Evolutionary conservation across 495 filamentous ascomycete genomes (phyloP).

Genomic region (Parathielavia hyrcaniae): DNA sequence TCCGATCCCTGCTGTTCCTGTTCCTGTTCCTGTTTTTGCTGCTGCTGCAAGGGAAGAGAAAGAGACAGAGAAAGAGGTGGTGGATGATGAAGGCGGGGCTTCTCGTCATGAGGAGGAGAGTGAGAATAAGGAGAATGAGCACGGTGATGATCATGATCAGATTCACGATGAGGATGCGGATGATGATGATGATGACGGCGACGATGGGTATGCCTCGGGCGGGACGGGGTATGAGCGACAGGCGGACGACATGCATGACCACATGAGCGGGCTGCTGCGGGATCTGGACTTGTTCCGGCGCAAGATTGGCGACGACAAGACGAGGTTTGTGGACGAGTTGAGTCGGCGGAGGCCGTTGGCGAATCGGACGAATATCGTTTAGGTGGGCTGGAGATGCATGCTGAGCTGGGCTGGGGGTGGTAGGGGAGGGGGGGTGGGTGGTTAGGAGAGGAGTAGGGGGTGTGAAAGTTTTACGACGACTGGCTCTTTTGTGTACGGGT

Average conservation of each 20-base stretch:
- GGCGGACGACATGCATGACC: slow-evolving; percentile 56
- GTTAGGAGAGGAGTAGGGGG: background rate
- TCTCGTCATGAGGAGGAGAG: slow-evolving; percentile 24
- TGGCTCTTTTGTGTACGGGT: background rate
- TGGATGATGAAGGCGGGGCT: slow-evolving; percentile 18
- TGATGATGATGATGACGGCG: slow-evolving; percentile 26
- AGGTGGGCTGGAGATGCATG: background rate
- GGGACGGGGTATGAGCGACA: slow-evolving; percentile 44
- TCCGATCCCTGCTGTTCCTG: slow-evolving; percentile 60
- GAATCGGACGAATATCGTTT: slow-evolving; percentile 23
- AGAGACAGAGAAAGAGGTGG: slow-evolving; percentile 29
- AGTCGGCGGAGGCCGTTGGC: slow-evolving; percentile 27
- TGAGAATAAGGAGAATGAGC: slow-evolving; percentile 1
- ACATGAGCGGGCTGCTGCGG: slow-evolving; percentile 64
- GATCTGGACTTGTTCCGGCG: slow-evolving; percentile 75
- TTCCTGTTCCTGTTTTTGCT: slow-evolving; percentile 35
- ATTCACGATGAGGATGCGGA: no score
- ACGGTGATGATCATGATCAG: slow-evolving; percentile 7
- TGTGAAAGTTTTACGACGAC: no score
- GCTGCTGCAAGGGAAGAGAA: slow-evolving; percentile 30
- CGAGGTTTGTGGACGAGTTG: slow-evolving; percentile 41
- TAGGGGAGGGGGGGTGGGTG: slow-evolving; percentile 9
- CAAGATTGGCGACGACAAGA: slow-evolving; percentile 73
- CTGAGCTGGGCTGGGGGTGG: background rate
- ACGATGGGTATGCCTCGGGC: slow-evolving; percentile 29